Conservation (phyloP, 116 monocot genomes). For the Zostera marina region DNA sequence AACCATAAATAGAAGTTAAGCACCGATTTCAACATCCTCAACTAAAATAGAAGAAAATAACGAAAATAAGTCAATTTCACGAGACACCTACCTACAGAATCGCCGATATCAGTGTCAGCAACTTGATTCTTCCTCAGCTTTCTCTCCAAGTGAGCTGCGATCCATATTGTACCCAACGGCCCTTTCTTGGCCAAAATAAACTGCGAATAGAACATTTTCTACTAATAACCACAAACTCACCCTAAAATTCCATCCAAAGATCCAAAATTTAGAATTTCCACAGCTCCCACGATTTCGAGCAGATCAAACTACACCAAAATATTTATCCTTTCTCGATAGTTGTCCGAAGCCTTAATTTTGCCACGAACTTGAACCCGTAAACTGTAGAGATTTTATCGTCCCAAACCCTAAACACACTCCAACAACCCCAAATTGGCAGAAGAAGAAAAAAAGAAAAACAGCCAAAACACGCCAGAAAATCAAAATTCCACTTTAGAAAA, state of each 20-base stretch:
- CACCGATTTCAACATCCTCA: too few species aligned
- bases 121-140: slow-evolving; percentile 98
- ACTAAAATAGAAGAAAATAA: too few species aligned
- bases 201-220: slow-evolving; percentile 93
- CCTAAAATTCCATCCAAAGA: slow-evolving; percentile 6
- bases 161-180: slow-evolving; percentile 99
- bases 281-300: background rate
- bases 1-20: too few species aligned
- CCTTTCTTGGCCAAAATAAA: slow-evolving; percentile 98
- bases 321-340: too few species aligned
- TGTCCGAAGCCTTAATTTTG: too few species aligned
- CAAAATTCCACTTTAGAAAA: too few species aligned
- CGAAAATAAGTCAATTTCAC: background rate
- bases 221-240: background rate
- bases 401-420: too few species aligned
- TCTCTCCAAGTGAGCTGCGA: slow-evolving; percentile 94
- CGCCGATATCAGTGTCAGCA: slow-evolving; percentile 92
- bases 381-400: too few species aligned
- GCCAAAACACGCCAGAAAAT: too few species aligned
- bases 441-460: too few species aligned
- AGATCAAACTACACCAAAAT: background rate
- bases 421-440: too few species aligned
- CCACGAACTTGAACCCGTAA: too few species aligned
- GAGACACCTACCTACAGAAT: slow-evolving; percentile 76
- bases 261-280: background rate